A percentile compares a stretch with the other conserved stretches of the same genome.
Evolutionary conservation across 306 rosid species (phyloP).

Genomic region (Cicer cuneatum): DNA sequence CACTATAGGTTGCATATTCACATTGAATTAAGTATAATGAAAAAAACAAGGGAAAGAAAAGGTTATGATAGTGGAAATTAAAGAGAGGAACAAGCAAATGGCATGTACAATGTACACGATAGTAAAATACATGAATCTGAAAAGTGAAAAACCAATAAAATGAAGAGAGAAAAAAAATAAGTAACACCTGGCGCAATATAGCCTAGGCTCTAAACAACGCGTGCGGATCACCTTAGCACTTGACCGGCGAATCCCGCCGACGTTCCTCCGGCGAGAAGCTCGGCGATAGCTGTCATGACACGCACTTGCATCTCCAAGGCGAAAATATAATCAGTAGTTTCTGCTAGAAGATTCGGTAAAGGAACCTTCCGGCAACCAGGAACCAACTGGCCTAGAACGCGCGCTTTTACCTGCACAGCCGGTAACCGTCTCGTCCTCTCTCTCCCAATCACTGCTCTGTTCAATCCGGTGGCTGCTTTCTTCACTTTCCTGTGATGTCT

Average conservation of each 20-base stretch:
- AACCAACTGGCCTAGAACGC: conserved; percentile 70
- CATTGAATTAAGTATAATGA: conserved; percentile 41
- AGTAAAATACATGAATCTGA: conserved; percentile 65
- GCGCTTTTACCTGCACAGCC: conserved; percentile 65
- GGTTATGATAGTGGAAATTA: conserved; percentile 42
- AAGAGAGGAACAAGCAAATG: conserved; percentile 44
- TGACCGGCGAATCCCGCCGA: conserved; percentile 46
- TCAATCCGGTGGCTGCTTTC: conserved; percentile 43
- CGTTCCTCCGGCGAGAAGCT: conserved; percentile 60
- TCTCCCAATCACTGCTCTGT: conserved; percentile 42
- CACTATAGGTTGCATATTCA: conserved; percentile 54
- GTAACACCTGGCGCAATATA: conserved; percentile 59
- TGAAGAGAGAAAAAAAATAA: conserved; percentile 24
- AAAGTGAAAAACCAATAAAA: conserved; percentile 21
- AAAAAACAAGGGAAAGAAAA: not conserved
- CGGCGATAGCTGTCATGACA: conserved; percentile 75
- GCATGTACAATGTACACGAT: conserved; percentile 65
- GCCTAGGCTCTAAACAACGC: conserved; percentile 46
- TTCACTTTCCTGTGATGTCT: conserved; percentile 53
- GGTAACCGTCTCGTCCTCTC: conserved; percentile 51
- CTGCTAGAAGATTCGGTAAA: conserved; percentile 84
- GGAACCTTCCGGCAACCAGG: conserved; percentile 89
- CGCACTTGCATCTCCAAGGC: conserved; percentile 95
- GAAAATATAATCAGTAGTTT: conserved; percentile 79
- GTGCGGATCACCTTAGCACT: conserved; percentile 50